Evolutionary conservation across 2,329 filamentous ascomycete species (phyloP).

Genomic region (Fusarium papillatum): DNA sequence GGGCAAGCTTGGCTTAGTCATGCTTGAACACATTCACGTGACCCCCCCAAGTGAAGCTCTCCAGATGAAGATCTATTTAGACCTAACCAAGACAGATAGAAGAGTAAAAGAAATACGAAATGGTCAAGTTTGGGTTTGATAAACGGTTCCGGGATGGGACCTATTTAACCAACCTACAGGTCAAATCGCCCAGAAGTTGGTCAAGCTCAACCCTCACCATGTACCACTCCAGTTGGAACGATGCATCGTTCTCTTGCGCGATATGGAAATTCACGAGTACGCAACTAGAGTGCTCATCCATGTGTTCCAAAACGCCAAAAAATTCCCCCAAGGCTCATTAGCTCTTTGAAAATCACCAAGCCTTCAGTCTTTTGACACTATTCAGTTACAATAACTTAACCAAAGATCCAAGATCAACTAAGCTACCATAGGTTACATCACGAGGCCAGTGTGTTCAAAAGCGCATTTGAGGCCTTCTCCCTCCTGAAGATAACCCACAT

Average conservation of each 20-base stretch:
- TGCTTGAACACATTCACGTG: background rate
- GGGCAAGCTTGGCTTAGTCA: background rate
- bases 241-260: background rate
- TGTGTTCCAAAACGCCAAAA: background rate
- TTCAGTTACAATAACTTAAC: background rate
- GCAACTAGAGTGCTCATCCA: background rate
- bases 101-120: background rate
- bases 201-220: background rate
- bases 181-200: background rate
- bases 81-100: background rate
- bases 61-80: background rate
- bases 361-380: background rate
- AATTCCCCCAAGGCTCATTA: background rate
- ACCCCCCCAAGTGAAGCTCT: background rate
- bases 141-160: background rate
- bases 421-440: background rate
- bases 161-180: background rate
- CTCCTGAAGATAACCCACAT: background rate
- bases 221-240: background rate
- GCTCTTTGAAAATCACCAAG: background rate
- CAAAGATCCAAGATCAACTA: background rate
- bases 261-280: background rate
- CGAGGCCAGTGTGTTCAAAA: background rate
- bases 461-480: background rate
- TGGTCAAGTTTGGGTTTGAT: background rate